Evolutionary conservation across 371 early-diverging fungal species (phyloP).

Genomic region (Actinomucor elegans): DNA sequence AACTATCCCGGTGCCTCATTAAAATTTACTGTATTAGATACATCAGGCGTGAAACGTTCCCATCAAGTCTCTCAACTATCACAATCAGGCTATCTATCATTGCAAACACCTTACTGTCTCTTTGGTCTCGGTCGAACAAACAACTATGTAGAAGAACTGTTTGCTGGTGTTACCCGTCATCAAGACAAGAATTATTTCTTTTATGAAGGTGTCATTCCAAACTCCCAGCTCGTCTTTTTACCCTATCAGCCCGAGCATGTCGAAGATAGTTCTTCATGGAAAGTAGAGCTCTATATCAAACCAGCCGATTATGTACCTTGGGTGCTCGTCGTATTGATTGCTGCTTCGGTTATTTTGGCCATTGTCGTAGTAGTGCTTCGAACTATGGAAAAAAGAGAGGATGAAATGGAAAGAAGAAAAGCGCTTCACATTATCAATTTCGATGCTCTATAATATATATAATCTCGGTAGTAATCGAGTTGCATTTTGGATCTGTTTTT

Average conservation of each 20-base stretch:
- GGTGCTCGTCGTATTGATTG: conserved; percentile 70
- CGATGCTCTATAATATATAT: conserved; percentile 72
- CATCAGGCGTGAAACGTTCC: conserved; percentile 73
- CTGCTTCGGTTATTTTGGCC: conserved; percentile 63
- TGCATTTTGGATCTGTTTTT: no score
- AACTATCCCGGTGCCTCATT: conserved; percentile 80
- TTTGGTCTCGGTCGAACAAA: conserved; percentile 93
- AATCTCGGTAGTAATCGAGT: no score
- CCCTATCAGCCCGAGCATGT: conserved; percentile 70
- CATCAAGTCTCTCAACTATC: conserved; percentile 82
- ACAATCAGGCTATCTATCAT: conserved; percentile 72
- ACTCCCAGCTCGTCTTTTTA: conserved; percentile 88
- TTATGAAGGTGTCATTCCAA: conserved; percentile 88
- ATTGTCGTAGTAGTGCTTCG: conserved; percentile 70
- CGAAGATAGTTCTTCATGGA: conserved; percentile 67
- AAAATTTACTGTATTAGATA: conserved; percentile 84
- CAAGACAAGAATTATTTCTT: conserved; percentile 57
- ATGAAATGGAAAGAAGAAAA: conserved; percentile 70
- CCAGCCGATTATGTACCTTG: conserved; percentile 78
- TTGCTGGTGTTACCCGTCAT: conserved; percentile 79
- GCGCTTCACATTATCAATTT: conserved; percentile 87
- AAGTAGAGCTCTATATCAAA: conserved; percentile 84
- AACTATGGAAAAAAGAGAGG: conserved; percentile 80
- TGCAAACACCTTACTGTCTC: conserved; percentile 82
- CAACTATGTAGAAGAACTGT: conserved; percentile 91